phyloP scores from a whole-genome alignment of 306 rosid species.

The Acacia confusa region DNA sequence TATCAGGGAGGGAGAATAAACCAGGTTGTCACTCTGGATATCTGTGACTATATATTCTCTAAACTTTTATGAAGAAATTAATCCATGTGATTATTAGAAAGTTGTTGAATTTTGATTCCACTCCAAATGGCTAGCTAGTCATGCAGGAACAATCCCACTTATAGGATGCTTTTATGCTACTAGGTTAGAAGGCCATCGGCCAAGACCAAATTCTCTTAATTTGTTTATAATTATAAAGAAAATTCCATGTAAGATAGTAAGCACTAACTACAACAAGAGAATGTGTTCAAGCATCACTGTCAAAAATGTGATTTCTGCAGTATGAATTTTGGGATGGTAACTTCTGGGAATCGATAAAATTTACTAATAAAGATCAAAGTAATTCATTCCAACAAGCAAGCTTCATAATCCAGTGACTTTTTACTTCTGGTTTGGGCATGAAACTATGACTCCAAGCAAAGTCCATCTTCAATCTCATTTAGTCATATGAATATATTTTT shows the following conservation, averaged over 20 bases:
- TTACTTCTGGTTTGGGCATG: neutral
- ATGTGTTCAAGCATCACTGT: too few species aligned
- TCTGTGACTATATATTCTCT: neutral
- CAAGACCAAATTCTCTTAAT: neutral
- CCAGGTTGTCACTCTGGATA: conserved; percentile 12
- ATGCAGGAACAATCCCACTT: neutral
- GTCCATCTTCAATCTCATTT: neutral
- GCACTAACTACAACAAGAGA: neutral
- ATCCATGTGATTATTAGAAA: neutral
- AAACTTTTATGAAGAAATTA: neutral
- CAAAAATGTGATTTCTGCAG: neutral
- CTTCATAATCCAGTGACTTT: neutral
- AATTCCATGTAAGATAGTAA: neutral
- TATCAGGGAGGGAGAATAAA: neutral
- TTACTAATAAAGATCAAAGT: neutral
- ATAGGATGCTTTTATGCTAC: too few species aligned
- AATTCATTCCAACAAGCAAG: neutral
- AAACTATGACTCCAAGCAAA: neutral
- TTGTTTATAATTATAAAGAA: neutral
- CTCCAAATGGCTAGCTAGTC: neutral
- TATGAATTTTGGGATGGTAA: neutral
- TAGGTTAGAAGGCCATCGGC: too few species aligned
- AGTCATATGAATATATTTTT: neutral
- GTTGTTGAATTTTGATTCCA: neutral
- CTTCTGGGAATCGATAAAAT: neutral